These are phyloP conservation scores for Nothomitra cinnamomea DNA, from an alignment of 2,329 filamentous ascomycete genomes.

Conservation along the genomic window DNA sequence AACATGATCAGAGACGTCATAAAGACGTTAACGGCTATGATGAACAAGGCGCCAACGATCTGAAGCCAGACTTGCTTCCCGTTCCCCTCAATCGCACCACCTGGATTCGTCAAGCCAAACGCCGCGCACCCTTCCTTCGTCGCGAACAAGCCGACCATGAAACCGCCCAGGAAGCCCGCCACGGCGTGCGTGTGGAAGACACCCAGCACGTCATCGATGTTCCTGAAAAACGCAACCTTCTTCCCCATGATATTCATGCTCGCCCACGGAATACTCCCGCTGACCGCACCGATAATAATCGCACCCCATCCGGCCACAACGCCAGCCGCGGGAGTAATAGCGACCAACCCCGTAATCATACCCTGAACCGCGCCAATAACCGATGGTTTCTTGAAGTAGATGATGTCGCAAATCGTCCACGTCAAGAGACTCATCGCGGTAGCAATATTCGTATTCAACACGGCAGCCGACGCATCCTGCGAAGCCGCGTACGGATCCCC, in stretches of 20 bases:
- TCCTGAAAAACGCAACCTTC: constrained; percentile 36
- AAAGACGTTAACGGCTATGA: constrained; percentile 34
- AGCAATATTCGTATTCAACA: constrained; percentile 33
- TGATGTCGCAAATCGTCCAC: constrained; percentile 29
- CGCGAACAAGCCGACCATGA: constrained; percentile 29
- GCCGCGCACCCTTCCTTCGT: constrained; percentile 29
- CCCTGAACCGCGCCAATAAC: constrained; percentile 33
- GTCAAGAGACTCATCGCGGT: constrained; percentile 30
- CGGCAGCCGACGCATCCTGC: constrained; percentile 32
- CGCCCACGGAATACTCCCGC: constrained; percentile 29
- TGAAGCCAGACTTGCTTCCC: constrained; percentile 32
- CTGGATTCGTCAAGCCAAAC: constrained; percentile 27
- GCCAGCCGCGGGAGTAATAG: constrained; percentile 34
- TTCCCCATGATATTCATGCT: constrained; percentile 32
- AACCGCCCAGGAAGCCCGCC: constrained; percentile 29
- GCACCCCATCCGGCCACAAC: constrained; percentile 35
- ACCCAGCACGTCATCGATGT: constrained; percentile 35
- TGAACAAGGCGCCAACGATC: constrained; percentile 30
- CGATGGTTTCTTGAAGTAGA: constrained; percentile 32
- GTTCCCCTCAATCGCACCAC: constrained; percentile 34
- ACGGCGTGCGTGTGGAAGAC: constrained; percentile 32
- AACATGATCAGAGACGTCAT: constrained; percentile 32
- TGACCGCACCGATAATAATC: constrained; percentile 28
- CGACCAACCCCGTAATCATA: constrained; percentile 35
- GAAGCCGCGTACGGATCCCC: constrained; percentile 33